Evolutionary conservation across 257 asterid species (phyloP).

Genomic region (Nicotiana noctiflora): DNA sequence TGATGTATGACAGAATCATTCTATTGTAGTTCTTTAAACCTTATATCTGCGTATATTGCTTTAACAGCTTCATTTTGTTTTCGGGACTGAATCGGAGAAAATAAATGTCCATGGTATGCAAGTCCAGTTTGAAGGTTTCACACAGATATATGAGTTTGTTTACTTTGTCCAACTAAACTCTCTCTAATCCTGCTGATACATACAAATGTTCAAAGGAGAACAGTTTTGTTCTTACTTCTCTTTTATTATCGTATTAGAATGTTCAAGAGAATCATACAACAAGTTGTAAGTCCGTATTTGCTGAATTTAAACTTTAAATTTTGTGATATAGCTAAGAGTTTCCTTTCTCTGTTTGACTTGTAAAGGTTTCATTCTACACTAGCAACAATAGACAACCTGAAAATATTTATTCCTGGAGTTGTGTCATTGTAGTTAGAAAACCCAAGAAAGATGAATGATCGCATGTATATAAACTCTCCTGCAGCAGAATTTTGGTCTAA

Average conservation of each 20-base stretch:
- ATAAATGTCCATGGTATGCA: not conserved
- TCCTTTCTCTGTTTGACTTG: not conserved
- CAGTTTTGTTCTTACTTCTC: not conserved
- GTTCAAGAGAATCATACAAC: not conserved
- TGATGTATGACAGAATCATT: not conserved
- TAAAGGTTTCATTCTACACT: not conserved
- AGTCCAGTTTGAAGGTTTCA: not conserved
- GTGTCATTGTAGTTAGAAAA: not conserved
- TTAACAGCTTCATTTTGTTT: not conserved
- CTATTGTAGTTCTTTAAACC: not conserved
- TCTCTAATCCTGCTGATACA: too few relatives aligned
- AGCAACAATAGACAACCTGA: not conserved
- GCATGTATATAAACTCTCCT: too few relatives aligned
- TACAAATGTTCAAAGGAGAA: not conserved
- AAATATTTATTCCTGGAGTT: not conserved
- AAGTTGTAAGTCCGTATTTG: not conserved
- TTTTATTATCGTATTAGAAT: not conserved
- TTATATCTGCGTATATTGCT: not conserved
- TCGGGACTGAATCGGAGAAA: not conserved
- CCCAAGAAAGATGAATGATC: not conserved
- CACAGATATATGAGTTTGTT: not conserved
- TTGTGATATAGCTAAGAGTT: not conserved
- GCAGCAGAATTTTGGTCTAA: too few relatives aligned
- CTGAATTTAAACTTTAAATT: not conserved
- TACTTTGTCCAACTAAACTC: not conserved